phyloP scores from a whole-genome alignment of 1,139 yeast species.

The Magnusiomyces ingens region DNA sequence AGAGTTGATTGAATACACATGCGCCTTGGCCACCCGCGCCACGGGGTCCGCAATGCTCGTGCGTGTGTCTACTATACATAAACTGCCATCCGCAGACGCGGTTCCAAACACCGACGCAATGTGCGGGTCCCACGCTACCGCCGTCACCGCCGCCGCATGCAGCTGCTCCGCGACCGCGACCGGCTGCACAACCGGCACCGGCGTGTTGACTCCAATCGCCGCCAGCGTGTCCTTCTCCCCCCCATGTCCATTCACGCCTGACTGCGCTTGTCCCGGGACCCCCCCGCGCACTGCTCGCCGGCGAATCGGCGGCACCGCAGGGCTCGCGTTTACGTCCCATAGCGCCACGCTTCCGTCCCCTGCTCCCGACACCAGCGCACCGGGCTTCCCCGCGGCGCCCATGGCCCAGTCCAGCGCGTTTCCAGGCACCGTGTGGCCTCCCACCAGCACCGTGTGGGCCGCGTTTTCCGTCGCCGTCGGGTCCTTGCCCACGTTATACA shows the following conservation, averaged over 20 bases:
- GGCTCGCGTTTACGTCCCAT: slow-evolving; percentile 48
- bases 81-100: slow-evolving; percentile 63
- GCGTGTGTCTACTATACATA: slow-evolving; percentile 68
- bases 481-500: slow-evolving; percentile 28
- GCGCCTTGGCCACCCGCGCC: slow-evolving; percentile 27
- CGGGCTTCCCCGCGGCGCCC: slow-evolving; percentile 19
- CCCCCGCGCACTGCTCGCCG: not conserved
- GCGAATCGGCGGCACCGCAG: not conserved
- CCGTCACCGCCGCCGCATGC: slow-evolving; percentile 34
- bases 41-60: slow-evolving; percentile 6
- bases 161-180: slow-evolving; percentile 6
- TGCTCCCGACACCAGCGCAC: slow-evolving; percentile 53
- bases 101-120: slow-evolving; percentile 57
- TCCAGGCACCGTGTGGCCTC: slow-evolving; percentile 61
- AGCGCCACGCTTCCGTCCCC: slow-evolving; percentile 60
- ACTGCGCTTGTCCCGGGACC: no score
- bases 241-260: no score
- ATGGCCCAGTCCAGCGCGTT: slow-evolving; percentile 62
- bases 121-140: slow-evolving; percentile 41
- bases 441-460: slow-evolving; percentile 31
- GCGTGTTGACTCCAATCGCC: not conserved
- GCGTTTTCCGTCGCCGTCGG: slow-evolving; percentile 10
- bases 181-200: slow-evolving; percentile 33
- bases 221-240: no score
- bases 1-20: slow-evolving; percentile 29